Evolutionary conservation across 371 early-diverging fungal species (phyloP).

Genomic region (Saksenaea vasiformis): DNA sequence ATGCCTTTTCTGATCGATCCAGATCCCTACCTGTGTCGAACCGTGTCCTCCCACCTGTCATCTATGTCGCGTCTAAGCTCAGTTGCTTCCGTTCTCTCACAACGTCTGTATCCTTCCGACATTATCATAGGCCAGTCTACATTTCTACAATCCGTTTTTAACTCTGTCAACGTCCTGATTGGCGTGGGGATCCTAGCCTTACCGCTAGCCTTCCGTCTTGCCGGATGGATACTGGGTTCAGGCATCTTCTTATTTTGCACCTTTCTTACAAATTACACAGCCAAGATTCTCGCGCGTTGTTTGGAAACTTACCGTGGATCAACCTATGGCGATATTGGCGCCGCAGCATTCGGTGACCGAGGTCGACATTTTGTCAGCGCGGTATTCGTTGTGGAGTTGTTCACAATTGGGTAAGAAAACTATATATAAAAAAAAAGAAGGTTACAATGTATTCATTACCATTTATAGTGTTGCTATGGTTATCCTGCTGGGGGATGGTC

Average conservation of each 20-base stretch:
- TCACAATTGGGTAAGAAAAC: conserved; percentile 48
- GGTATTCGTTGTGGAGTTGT: conserved; percentile 63
- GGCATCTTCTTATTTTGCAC: conserved; percentile 50
- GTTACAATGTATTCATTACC: background rate
- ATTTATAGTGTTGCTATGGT: conserved; percentile 31
- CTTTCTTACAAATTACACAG: conserved; percentile 53
- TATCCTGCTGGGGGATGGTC: conserved; percentile 33
- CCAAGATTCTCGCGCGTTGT: conserved; percentile 49
- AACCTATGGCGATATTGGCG: conserved; percentile 68
- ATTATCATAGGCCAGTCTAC: conserved; percentile 13
- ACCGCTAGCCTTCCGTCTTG: conserved; percentile 61
- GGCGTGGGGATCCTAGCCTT: conserved; percentile 62
- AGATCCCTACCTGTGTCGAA: background rate
- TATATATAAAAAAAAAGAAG: background rate
- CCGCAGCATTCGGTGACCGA: conserved; percentile 61
- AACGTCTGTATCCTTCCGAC: conserved; percentile 8
- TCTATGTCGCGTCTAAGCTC: conserved; percentile 18
- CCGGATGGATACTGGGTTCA: conserved; percentile 59
- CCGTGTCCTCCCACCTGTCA: conserved; percentile 5
- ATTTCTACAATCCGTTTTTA: conserved; percentile 54
- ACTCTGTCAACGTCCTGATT: conserved; percentile 67
- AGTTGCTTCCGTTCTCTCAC: conserved; percentile 17
- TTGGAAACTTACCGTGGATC: conserved; percentile 23
- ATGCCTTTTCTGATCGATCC: background rate
- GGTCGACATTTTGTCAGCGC: conserved; percentile 44